Conservation (phyloP, 345 rosid genomes). For the Populus davidiana region DNA sequence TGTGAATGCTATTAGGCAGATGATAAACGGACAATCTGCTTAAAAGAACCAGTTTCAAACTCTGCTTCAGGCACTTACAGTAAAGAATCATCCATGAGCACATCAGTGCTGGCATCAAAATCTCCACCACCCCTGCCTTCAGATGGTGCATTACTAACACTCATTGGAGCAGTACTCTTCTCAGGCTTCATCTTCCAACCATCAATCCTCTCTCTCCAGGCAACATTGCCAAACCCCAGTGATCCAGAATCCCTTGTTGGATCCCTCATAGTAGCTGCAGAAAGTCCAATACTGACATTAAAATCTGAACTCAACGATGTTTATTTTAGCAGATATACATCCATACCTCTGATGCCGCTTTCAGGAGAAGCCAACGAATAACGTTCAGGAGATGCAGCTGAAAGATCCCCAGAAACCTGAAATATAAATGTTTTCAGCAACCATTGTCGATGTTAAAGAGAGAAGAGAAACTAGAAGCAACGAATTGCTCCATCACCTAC, state of each 20-base stretch:
- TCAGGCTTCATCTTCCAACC: conserved; percentile 42
- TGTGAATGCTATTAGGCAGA: not conserved
- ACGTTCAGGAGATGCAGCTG: conserved; percentile 40
- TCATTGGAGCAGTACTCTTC: conserved; percentile 33
- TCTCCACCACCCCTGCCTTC: conserved; percentile 35
- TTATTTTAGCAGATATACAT: not conserved
- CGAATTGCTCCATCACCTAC: conserved; percentile 7
- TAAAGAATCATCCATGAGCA: conserved; percentile 33
- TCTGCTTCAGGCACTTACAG: conserved; percentile 20
- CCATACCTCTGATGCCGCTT: conserved; percentile 31
- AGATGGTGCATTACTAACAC: conserved; percentile 35
- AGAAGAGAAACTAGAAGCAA: not conserved
- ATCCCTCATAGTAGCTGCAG: conserved; percentile 33
- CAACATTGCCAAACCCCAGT: conserved; percentile 34
- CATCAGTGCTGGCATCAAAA: conserved; percentile 35
- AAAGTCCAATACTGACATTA: not conserved
- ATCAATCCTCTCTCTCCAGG: conserved; percentile 44
- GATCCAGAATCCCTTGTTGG: conserved; percentile 28
- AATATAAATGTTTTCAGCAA: not conserved
- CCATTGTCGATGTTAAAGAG: not conserved
- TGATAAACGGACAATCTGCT: not conserved
- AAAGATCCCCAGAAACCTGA: conserved; percentile 40
- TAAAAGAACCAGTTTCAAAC: not conserved
- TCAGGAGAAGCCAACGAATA: conserved; percentile 39
- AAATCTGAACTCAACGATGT: conserved; percentile 1